Evolutionary conservation across 345 rosid genomes (phyloP).

Genomic region (Raphanus raphanistrum): DNA sequence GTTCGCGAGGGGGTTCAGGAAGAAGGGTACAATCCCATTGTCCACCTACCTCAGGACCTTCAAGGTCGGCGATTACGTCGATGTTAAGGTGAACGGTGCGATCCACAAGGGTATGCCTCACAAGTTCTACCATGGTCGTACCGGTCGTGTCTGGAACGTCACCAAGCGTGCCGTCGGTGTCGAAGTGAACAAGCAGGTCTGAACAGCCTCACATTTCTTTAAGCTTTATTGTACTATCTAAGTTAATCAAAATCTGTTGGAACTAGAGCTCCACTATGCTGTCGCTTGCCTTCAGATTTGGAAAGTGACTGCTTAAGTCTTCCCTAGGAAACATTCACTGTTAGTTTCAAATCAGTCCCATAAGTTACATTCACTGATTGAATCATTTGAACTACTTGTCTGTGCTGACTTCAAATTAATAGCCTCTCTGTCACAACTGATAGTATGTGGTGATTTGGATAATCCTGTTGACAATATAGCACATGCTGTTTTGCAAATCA

Average conservation of each 20-base stretch:
- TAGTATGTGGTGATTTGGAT: neutral
- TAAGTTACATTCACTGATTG: neutral
- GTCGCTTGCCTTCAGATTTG: neutral
- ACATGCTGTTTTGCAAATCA: too few relatives aligned
- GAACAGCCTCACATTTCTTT: neutral
- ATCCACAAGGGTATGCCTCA: conserved; percentile 93
- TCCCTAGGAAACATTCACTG: neutral
- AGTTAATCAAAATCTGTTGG: neutral
- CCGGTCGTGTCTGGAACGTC: conserved; percentile 82
- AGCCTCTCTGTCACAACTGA: neutral
- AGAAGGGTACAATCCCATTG: conserved; percentile 77
- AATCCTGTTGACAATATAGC: too few relatives aligned
- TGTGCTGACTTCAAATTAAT: neutral
- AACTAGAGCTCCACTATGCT: neutral
- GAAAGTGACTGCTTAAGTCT: neutral
- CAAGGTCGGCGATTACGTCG: conserved; percentile 78
- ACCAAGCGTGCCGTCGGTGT: conserved; percentile 85
- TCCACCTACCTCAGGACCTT: conserved; percentile 66
- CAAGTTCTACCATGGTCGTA: conserved; percentile 86
- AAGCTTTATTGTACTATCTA: neutral
- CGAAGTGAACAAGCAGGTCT: conserved; percentile 78
- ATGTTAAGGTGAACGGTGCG: conserved; percentile 78
- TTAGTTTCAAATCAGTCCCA: neutral
- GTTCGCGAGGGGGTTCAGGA: conserved; percentile 71
- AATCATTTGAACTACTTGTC: neutral